Evolutionary conservation across 805 yeast species (phyloP), one percentile per base, ranked within the genome.

Genomic region (Zygoascus tannicola): DNA sequence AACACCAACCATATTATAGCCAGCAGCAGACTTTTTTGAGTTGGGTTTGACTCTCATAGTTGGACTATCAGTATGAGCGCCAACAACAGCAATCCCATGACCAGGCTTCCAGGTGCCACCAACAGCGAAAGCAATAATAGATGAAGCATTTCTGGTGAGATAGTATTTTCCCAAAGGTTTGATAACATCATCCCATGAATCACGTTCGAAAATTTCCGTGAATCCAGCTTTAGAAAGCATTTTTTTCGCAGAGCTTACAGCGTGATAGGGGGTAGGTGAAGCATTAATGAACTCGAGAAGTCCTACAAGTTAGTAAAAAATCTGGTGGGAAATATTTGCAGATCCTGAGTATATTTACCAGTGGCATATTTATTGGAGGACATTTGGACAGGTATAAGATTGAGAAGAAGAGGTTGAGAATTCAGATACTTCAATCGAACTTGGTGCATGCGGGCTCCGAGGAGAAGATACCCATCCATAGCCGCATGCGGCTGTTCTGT

Each of bases 31-130:
- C 52, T 75, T 76, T 57, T 80, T 78, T 20, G 95, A 83, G 23
- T 82, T 69, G 10, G 98, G 98, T 65, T 90, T 92, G 52, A 90
- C 76, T n/a, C 94, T 74, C 51, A 90, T 69, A 26, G 85, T 78
- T 8, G 97, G 97, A 3, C 95, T 84, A 62, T 90, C 98, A 0
- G 97, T 88, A 63, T 90, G 98, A 1, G 96, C 95, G 15, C 97
- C 98, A 30, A 88, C 82, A 43, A 92, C 80, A 4, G 97, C 77
- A 49, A 87, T 70, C 7, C 95, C 90, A 50, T 81, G 78, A 8
- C 95, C 95, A 2, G 83, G 79, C 42, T 60, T 56, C 78, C 83
- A 85, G 39, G 76, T 58, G 1, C 72, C 72, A 32, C 96, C 96
- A 16, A 86, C 80, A 2, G 80, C 75, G 64, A 90, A 88, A 1